phyloP scores from a whole-genome alignment of 2,329 filamentous ascomycete genomes.

The Zymoseptoria tritici region DNA sequence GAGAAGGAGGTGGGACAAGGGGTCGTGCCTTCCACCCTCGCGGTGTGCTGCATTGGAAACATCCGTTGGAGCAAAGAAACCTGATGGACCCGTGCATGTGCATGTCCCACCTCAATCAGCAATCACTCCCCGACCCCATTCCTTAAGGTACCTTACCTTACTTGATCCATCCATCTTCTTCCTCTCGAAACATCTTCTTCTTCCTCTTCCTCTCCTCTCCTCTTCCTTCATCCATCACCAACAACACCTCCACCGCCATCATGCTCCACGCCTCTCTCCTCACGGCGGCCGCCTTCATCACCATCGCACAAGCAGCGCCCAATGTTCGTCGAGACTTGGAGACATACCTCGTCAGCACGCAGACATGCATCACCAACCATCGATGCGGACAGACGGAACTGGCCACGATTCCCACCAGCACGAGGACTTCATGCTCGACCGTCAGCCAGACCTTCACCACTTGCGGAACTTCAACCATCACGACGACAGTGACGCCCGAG shows the following conservation, averaged over 20 bases:
- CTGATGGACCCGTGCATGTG: neutral
- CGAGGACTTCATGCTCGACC: constrained; percentile 10
- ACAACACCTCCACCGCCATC: constrained; percentile 5
- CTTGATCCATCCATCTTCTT: neutral
- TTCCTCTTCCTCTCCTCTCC: neutral
- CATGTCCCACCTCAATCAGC: neutral
- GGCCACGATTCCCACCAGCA: constrained; percentile 10
- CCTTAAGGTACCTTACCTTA: no score
- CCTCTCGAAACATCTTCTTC: neutral
- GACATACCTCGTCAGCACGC: constrained; percentile 11
- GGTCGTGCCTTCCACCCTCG: neutral
- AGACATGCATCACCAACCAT: constrained; percentile 17
- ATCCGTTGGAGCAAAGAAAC: neutral
- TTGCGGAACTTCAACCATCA: constrained; percentile 11
- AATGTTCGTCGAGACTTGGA: constrained; percentile 1
- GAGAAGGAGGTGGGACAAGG: neutral
- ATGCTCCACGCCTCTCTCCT: constrained; percentile 7
- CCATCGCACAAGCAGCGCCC: constrained; percentile 3
- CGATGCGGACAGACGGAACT: constrained; percentile 3
- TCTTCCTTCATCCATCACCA: neutral
- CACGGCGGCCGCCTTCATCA: constrained; percentile 3
- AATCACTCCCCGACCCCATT: no score
- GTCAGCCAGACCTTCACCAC: constrained; percentile 16
- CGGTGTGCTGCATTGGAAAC: neutral
- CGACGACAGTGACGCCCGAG: constrained; percentile 15